Evolutionary conservation across 225 moss, liverwort and hornwort species (phyloP), one percentile per base, ranked within the genome.

Genomic region (Polytrichum formosum): DNA sequence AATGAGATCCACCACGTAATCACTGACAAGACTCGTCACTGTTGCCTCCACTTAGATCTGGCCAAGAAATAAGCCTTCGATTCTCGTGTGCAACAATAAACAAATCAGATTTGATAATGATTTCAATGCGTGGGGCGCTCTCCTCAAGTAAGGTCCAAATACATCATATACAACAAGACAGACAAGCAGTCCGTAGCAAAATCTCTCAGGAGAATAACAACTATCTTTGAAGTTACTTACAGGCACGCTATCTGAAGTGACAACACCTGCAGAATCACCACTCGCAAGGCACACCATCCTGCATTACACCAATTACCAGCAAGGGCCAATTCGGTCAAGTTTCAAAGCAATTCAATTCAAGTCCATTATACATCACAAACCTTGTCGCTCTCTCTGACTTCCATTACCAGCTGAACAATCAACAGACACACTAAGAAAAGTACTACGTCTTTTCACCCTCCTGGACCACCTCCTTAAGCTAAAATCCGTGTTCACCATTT

Each of bases 221-320:
- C 6, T 54, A 26, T 63, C 8, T 63, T 28, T 26, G 17, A 6
- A 28, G 63, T 22, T 22, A 18, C 76, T 66, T 79, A 85, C 85
- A 61, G 21, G 22, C 29, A 71, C 33, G 22, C 63, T 67, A 18
- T 56, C 28, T 30, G 80, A 68, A 53, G 62, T 68, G n/a, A 63
- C 72, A 33, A 79, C 56, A 27, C 78, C 78, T 61, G 78, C 61
- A 33, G 78, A 74, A 62, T 85, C 81, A 9, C 60, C 1, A 56
- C 72, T 65, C 56, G 74, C 74, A 67, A 28, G 63, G 26, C 69
- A 69, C 37, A 69, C 63, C 69, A 72, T 55, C 66, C 79, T 85
- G 79, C 37, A 46, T 22, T 26, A 26, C 54, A 26, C 10, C 18
- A 67, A 21, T 23, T 26, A 46, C 2, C 21, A 55, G 23, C 73